Evolutionary conservation across 345 rosid species (phyloP), one percentile per base, ranked within the genome.

Genomic region (Eucalyptus erythrocorys): DNA sequence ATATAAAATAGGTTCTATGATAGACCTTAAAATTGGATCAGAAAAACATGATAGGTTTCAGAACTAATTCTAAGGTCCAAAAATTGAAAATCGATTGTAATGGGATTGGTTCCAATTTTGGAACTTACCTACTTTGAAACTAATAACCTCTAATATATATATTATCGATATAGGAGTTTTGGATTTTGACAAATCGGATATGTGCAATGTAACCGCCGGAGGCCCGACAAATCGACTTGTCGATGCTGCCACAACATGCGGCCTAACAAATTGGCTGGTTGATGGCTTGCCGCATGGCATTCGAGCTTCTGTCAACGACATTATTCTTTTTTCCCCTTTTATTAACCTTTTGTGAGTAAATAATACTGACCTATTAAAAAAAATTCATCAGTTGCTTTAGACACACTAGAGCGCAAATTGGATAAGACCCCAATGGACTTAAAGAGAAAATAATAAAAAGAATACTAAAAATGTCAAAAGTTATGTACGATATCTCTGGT

Each of bases 41-140:
- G 2, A 51, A 51, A 51, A 19, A 1, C 10, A 51, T 51, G 26
- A 0, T 51, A 7, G 10, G 57, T 51, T 51, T 51, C 0, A 51
- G 0, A 51, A 7, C 1, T 0, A 2, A 51, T 19, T 51, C 10
- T 0, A 19, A 19, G 1, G 57, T 19, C 57, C 24, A 1, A 51
- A 51, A 51, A 51, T 0, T 51, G 2, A 51, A 51, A 51, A 51
- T 0, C 0, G 0, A 10, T 51, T 19, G 19, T 51, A 51, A 7
- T 4, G 57, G 57, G 57, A 1, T 51, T 51, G 55, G 24, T 1
- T 1, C 2, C 1, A 19, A 0, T 51, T 3, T 0, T 51, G 2
- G 2, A 51, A 51, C 1, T 1, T 1, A 7, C 55, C 24, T 0
- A 51, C 24, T 19, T 51, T 51, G 55, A 0, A 51, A 51, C 0